A percentile compares a stretch with the other conserved stretches of the same genome.
phyloP scores from a whole-genome alignment of 169 alveolate genomes.

The Cytauxzoon felis region DNA sequence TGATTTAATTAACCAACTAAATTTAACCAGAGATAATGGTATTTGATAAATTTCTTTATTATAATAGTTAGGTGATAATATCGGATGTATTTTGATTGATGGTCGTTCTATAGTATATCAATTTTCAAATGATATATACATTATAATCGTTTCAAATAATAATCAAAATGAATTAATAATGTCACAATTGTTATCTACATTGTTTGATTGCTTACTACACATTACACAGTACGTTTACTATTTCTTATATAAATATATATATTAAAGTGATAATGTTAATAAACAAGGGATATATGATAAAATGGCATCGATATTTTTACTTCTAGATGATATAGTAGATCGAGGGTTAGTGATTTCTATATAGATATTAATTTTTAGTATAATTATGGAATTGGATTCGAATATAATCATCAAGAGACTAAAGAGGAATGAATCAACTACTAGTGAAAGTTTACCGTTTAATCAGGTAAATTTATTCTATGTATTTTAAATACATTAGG shows the following conservation, averaged over 20 bases:
- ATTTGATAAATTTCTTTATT: constrained; percentile 14
- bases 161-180: constrained; percentile 65
- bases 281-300: constrained; percentile 59
- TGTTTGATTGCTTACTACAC: constrained; percentile 41
- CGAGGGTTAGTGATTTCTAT: constrained; percentile 55
- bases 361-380: background rate
- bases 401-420: constrained; percentile 43
- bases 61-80: constrained; percentile 31
- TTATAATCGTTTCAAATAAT: constrained; percentile 62
- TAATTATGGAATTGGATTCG: constrained; percentile 51
- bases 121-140: constrained; percentile 36
- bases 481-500: constrained; percentile 6
- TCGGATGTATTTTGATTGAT: constrained; percentile 46
- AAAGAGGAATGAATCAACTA: constrained; percentile 37
- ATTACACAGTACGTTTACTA: constrained; percentile 46
- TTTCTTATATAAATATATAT: background rate
- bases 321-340: constrained; percentile 72
- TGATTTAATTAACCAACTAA: constrained; percentile 10
- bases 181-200: constrained; percentile 60
- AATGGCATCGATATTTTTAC: constrained; percentile 65
- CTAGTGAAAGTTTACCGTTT: constrained; percentile 45
- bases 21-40: constrained; percentile 29
- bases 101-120: constrained; percentile 34
- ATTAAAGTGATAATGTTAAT: constrained; percentile 56
- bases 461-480: constrained; percentile 28